A percentile compares a stretch with the other conserved stretches of the same genome.
Evolutionary conservation across 2,329 filamentous ascomycete species (phyloP).

Genomic region (Trichoderma pleuroti): DNA sequence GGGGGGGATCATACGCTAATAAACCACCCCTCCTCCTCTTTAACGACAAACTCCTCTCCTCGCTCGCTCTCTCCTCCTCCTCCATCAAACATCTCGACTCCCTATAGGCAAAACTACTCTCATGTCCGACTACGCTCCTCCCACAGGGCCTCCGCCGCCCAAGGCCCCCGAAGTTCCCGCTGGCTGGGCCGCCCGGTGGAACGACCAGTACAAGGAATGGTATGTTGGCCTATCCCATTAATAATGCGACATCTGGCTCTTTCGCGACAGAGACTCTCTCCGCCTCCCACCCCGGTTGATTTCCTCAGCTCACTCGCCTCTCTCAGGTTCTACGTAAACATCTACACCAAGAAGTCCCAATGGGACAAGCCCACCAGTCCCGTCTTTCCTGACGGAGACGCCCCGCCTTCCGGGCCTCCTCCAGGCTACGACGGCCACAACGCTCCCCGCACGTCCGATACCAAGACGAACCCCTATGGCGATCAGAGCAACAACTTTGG

Average conservation of each 20-base stretch:
- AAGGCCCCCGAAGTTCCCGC: constrained; percentile 58
- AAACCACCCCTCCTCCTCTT: constrained; percentile 9
- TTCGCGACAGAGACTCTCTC: background rate
- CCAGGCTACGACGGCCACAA: constrained; percentile 57
- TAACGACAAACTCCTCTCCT: background rate
- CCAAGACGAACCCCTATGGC: constrained; percentile 71
- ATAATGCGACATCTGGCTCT: background rate
- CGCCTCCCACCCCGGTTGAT: background rate
- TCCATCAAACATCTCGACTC: background rate
- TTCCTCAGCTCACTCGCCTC: background rate
- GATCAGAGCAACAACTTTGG: constrained; percentile 36
- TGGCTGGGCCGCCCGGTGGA: constrained; percentile 83
- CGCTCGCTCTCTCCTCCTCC: background rate
- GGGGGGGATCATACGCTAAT: constrained; percentile 5
- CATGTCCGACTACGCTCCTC: constrained; percentile 55
- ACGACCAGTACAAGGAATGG: constrained; percentile 86
- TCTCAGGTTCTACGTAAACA: constrained; percentile 85
- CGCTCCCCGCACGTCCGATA: constrained; percentile 43
- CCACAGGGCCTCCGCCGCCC: constrained; percentile 54
- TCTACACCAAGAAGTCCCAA: constrained; percentile 81
- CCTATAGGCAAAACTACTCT: background rate
- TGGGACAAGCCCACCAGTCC: constrained; percentile 80
- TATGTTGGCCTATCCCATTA: constrained; percentile 31
- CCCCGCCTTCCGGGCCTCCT: constrained; percentile 57
- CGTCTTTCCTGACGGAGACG: constrained; percentile 49